Evolutionary conservation across 345 rosid genomes (phyloP), one percentile per base, ranked within the genome.

Genomic region (Eucalyptus brandiana): DNA sequence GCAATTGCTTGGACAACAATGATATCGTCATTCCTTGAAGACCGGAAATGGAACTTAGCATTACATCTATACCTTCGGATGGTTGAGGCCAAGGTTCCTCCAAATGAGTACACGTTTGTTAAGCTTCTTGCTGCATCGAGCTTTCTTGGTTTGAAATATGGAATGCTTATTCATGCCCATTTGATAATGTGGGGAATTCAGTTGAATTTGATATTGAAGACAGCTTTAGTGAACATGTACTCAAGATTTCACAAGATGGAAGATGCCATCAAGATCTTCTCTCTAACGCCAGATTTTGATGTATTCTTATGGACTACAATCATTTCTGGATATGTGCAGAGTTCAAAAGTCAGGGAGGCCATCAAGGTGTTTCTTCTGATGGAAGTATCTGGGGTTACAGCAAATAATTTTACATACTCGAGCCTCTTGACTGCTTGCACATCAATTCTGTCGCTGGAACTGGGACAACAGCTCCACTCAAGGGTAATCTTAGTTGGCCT

Each of bases 1-100:
- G 90, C 91, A 12, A 91, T 96, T 91, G 91, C 94, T n/a, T 95
- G 97, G 99, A 95, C 98, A 10, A 89, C 91, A 65, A 92, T 96
- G 95, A 94, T 97, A 76, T 92, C 96, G 89, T 94, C 95, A 28
- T 89, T 91, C 42, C 92, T 93, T 86, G 93, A 91, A 90, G 94
- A 91, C 72, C 89, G 91, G 47, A 90, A 94, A 89, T 93, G 96
- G 95, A 87, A 86, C 48, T 92, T 88, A 87, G 98, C 96, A 80
- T 90, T 95, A 47, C 54, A 60, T 87, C 87, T 95, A 87, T 96
- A 95, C 89, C 50, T 87, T n/a, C 85, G 87, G 67, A 95, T 96
- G 98, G 72, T 94, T 85, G 40, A 92, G 87, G 94, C 90, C 80
- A 93, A 95, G 49, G 91, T 95, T 88, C 72, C 88, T 88, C 96